Base-by-base conservation (phyloP, 306 rosid species). In the Casuarina cunninghamiana region DNA sequence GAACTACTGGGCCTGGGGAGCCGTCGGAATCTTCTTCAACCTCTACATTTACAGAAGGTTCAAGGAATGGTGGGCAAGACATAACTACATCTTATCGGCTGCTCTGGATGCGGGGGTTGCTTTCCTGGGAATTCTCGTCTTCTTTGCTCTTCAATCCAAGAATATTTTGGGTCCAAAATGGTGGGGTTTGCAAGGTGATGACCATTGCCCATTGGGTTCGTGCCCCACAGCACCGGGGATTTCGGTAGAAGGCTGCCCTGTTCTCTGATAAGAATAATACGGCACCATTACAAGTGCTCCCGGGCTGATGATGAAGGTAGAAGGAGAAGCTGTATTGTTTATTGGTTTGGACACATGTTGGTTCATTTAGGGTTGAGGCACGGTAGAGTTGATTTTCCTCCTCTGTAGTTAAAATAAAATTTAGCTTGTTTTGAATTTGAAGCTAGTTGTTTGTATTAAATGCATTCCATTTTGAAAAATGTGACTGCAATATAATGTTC, bases 151-250 rank as follows among this genome's bases (percentile, higher is more conserved):
- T 44, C 96, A 91, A 77, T 5, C 53, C 4, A 76, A 77, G 48
- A 62, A 80, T 5, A 51, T 82, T 2, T 6, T 38, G 0, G 96
- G 96, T 11, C 92, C 93, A 0, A 0, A 1, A 0, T 91, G 98
- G 97, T 91, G 97, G 97, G 97, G 98, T n/a, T 70, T 81, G 21
- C 44, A 26, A 0, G 9, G 2, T 10, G 74, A 45, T 76, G 98
- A 89, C 41, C 94, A 90, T 43, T 94, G 96, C 35, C 77, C 69
- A 0, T 76, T 94, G 83, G 98, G 93, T 0, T 42, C 0, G 0
- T 94, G 97, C 43, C 98, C 97, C 3, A 89, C 94, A 17, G 93
- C 93, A 1, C 91, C 90, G 1, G 94, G 98, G 6, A 35, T 91
- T 0, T 53, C 44, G 35, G 49, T 74, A 1, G 10, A 49, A 8